These are phyloP conservation scores for Trifolium subterraneum DNA, from an alignment of 306 rosid genomes.

Conservation along the genomic window DNA sequence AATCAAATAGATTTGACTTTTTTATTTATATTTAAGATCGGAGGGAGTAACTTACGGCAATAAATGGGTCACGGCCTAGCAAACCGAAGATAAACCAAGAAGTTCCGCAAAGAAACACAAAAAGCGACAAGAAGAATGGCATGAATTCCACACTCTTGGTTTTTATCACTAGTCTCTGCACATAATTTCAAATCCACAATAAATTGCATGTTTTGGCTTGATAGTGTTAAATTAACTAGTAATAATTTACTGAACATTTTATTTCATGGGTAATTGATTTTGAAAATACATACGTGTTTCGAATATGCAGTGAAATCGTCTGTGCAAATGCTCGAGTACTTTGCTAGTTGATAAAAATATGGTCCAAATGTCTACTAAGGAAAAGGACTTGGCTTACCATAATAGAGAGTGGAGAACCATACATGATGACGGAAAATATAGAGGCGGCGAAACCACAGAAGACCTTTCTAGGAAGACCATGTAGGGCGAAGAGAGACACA, in stretches of 20 bases:
- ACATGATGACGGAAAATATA: constrained; percentile 87
- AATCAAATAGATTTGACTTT: no score
- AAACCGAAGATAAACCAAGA: constrained; percentile 89
- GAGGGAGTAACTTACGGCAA: constrained; percentile 55
- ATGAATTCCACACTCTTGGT: constrained; percentile 90
- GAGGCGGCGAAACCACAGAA: constrained; percentile 78
- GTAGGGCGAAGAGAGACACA: constrained; percentile 73
- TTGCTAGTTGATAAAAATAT: neutral
- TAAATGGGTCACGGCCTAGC: constrained; percentile 83
- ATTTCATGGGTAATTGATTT: neutral
- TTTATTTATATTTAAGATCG: neutral
- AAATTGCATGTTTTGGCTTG: neutral
- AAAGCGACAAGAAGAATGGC: constrained; percentile 89
- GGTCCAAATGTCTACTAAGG: neutral
- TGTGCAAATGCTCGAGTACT: neutral
- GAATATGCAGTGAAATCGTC: neutral
- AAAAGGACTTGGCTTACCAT: constrained; percentile 57
- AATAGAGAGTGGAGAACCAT: constrained; percentile 86
- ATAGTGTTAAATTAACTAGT: neutral
- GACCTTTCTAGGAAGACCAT: constrained; percentile 58
- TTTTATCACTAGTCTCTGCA: constrained; percentile 82
- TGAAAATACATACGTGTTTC: neutral
- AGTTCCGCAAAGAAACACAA: constrained; percentile 86
- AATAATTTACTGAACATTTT: neutral
- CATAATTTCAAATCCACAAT: neutral